Evolutionary conservation across 2,329 filamentous ascomycete species (phyloP).

Genomic region (Hawksworthiomyces lignivorus): DNA sequence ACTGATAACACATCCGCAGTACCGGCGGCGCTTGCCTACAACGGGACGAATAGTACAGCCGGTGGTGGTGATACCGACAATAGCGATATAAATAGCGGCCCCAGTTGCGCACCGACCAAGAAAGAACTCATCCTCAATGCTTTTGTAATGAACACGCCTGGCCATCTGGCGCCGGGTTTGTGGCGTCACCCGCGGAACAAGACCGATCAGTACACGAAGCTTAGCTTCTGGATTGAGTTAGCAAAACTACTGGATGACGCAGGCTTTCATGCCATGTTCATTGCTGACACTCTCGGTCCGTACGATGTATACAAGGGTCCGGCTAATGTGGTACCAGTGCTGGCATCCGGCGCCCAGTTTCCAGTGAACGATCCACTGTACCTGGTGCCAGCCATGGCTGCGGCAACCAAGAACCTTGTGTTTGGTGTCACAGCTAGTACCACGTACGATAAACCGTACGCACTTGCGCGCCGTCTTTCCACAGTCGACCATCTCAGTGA

Average conservation of each 20-base stretch:
- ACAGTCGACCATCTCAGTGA: constrained; percentile 11
- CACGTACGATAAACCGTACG: constrained; percentile 10
- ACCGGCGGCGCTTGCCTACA: too few relatives aligned
- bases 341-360: constrained; percentile 12
- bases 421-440: constrained; percentile 11
- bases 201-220: constrained; percentile 11
- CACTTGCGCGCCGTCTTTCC: constrained; percentile 7
- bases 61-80: too few relatives aligned
- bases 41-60: too few relatives aligned
- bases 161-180: constrained; percentile 12
- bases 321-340: constrained; percentile 8
- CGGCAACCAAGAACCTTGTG: constrained; percentile 7
- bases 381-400: constrained; percentile 12
- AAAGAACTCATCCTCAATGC: constrained; percentile 36
- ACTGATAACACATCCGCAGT: too few relatives aligned
- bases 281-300: constrained; percentile 12
- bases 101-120: too few relatives aligned
- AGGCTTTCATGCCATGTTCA: constrained; percentile 14
- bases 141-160: constrained; percentile 25
- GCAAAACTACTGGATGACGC: constrained; percentile 12
- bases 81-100: too few relatives aligned
- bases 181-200: constrained; percentile 13
- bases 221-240: constrained; percentile 12
- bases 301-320: constrained; percentile 15
- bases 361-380: constrained; percentile 12